Percentiles rank a stretch among this genome's conserved stretches.
Conservation (phyloP, 1,139 yeast species). For the Pichia sp. region DNA sequence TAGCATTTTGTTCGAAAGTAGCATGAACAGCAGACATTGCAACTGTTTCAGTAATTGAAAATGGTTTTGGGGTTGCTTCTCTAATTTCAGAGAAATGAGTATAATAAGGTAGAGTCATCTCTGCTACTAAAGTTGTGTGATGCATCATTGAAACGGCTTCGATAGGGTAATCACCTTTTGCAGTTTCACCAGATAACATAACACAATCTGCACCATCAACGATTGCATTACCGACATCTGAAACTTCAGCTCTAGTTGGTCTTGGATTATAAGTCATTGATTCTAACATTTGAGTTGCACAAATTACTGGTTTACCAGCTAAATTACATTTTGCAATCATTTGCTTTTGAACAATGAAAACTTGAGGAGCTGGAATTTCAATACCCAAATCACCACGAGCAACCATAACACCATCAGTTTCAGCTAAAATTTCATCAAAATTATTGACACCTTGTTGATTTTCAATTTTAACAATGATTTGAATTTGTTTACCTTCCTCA, state of each 20-base stretch:
- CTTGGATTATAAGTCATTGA: slow-evolving; percentile 99
- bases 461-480: slow-evolving; percentile 95
- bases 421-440: slow-evolving; percentile 89
- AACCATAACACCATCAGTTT: slow-evolving; percentile 99
- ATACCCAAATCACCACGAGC: slow-evolving; percentile 99
- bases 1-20: slow-evolving; percentile 91
- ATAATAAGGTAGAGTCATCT: slow-evolving; percentile 92
- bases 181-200: slow-evolving; percentile 99
- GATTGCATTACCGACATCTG: slow-evolving; percentile 98
- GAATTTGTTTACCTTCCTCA: slow-evolving; percentile 92
- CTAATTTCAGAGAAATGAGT: slow-evolving; percentile 79
- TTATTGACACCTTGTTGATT: slow-evolving; percentile 99
- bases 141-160: slow-evolving; percentile 99
- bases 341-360: slow-evolving; percentile 97
- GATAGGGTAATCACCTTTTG: slow-evolving; percentile 96
- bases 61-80: slow-evolving; percentile 78
- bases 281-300: slow-evolving; percentile 99
- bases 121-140: slow-evolving; percentile 93
- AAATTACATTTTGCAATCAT: slow-evolving; percentile 97
- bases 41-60: slow-evolving; percentile 92
- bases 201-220: slow-evolving; percentile 99
- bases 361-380: slow-evolving; percentile 99
- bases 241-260: slow-evolving; percentile 99
- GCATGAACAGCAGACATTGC: slow-evolving; percentile 97
- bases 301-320: slow-evolving; percentile 98